These are phyloP conservation scores for Plantago rigida DNA, from an alignment of 305 asterid genomes.

Conservation along the genomic window DNA sequence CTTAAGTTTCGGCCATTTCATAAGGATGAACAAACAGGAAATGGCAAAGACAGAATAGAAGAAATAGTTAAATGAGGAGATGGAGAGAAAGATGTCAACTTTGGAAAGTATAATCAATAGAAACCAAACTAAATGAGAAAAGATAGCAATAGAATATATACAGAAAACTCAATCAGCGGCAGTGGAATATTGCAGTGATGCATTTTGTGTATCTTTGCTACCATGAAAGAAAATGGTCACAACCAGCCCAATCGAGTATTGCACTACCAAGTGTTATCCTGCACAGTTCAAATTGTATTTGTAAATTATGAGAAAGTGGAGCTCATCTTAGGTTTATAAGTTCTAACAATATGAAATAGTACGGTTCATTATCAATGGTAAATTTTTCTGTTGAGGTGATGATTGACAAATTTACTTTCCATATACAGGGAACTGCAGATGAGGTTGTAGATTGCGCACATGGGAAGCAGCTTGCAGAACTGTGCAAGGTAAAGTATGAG, in stretches of 20 bases:
- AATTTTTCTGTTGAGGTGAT: constrained; percentile 13
- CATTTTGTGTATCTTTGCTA: no score
- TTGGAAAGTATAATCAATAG: no score
- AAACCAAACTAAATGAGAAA: no score
- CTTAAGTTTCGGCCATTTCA: no score
- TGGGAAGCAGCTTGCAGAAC: constrained; percentile 90
- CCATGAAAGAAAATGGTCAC: background rate
- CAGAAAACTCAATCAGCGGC: no score
- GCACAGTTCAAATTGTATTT: background rate
- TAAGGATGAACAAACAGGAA: no score
- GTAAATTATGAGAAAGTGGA: constrained; percentile 1
- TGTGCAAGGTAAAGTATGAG: constrained; percentile 78
- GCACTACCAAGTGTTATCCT: no score
- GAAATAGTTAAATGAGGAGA: no score
- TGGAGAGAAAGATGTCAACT: no score
- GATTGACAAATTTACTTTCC: constrained; percentile 19
- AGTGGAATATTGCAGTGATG: no score
- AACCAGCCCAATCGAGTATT: background rate
- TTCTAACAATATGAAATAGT: background rate
- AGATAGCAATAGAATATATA: no score
- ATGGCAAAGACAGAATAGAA: no score
- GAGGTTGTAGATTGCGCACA: constrained; percentile 92
- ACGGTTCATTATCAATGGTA: background rate
- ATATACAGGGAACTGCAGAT: constrained; percentile 80
- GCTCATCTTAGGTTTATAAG: background rate